phyloP scores from a whole-genome alignment of 345 rosid genomes.

The Pugionium cornutum region DNA sequence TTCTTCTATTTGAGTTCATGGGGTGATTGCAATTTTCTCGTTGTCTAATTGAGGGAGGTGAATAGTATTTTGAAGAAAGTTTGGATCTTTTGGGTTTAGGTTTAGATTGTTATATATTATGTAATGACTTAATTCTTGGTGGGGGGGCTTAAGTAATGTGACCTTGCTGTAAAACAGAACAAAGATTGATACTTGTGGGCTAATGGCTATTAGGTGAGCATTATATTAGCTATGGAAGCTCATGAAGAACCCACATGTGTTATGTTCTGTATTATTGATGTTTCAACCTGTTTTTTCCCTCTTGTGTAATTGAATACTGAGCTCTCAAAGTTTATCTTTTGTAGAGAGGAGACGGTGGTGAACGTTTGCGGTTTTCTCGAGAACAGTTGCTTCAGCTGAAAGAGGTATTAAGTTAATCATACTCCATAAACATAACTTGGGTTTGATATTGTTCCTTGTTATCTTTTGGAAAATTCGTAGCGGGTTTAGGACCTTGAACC shows the following conservation, averaged over 20 bases:
- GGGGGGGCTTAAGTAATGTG: conserved; percentile 58
- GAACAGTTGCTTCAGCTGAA: conserved; percentile 60
- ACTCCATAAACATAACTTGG: neutral
- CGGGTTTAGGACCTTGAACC: neutral
- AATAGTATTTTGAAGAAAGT: conserved; percentile 1
- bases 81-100: conserved; percentile 19
- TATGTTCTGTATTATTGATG: neutral
- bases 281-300: neutral
- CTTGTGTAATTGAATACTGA: conserved; percentile 16
- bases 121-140: conserved; percentile 72
- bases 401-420: conserved; percentile 45
- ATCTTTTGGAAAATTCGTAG: no score
- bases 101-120: neutral
- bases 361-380: conserved; percentile 49
- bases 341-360: conserved; percentile 48
- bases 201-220: conserved; percentile 17
- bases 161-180: conserved; percentile 47
- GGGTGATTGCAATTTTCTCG: neutral
- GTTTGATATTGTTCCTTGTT: neutral
- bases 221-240: neutral
- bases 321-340: neutral
- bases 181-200: neutral
- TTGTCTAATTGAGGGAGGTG: neutral
- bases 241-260: conserved; percentile 15
- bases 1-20: conserved; percentile 1